Evolutionary conservation across 306 rosid species (phyloP).

Genomic region (Rosa rugosa): DNA sequence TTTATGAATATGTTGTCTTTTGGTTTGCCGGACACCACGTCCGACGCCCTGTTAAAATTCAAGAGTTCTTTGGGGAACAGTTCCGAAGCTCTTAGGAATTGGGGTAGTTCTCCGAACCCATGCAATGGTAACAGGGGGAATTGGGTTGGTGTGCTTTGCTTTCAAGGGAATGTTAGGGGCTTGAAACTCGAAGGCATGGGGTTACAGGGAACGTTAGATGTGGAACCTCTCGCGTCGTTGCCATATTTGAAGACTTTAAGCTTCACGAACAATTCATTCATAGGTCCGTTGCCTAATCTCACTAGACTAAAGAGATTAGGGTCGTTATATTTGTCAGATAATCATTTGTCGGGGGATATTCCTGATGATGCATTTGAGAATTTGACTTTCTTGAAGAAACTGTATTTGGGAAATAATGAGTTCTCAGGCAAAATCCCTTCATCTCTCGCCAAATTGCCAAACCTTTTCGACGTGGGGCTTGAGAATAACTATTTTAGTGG

Average conservation of each 20-base stretch:
- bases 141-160: conserved; percentile 72
- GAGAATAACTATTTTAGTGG: conserved; percentile 79
- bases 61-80: conserved; percentile 40
- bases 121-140: conserved; percentile 43
- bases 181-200: conserved; percentile 66
- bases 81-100: conserved; percentile 36
- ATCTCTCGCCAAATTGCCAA: conserved; percentile 55
- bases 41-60: conserved; percentile 55
- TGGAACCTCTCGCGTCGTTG: conserved; percentile 40
- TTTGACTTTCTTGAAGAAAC: conserved; percentile 53
- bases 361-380: conserved; percentile 61
- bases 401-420: conserved; percentile 52
- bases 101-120: conserved; percentile 54
- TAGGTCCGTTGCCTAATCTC: conserved; percentile 60
- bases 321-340: conserved; percentile 58
- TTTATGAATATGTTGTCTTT: conserved; percentile 8
- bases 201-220: conserved; percentile 51
- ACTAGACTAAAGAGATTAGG: conserved; percentile 39
- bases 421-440: conserved; percentile 69
- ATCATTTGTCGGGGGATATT: conserved; percentile 69
- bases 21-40: conserved; percentile 24
- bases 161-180: conserved; percentile 51
- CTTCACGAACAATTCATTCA: conserved; percentile 79
- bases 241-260: conserved; percentile 45
- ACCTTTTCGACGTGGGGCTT: conserved; percentile 49